phyloP scores from a whole-genome alignment of 2,329 filamentous ascomycete genomes.

The Fusarium chaquense region DNA sequence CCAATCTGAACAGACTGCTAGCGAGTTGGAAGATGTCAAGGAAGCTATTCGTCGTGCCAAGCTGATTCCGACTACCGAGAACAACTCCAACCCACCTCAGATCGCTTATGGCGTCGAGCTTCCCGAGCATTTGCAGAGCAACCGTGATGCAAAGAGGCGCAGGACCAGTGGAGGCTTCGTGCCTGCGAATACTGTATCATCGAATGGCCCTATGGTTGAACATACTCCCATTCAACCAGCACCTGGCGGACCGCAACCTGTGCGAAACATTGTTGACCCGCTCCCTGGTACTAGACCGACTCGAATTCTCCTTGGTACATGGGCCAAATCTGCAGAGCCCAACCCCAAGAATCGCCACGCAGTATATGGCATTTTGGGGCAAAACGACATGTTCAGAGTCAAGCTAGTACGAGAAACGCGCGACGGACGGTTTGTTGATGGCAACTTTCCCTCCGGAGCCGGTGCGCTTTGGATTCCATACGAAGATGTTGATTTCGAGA shows the following conservation, averaged over 20 bases:
- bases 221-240: slow-evolving; percentile 42
- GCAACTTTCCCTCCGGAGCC: slow-evolving; percentile 70
- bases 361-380: slow-evolving; percentile 71
- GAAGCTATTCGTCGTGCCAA: slow-evolving; percentile 61
- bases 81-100: slow-evolving; percentile 55
- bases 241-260: slow-evolving; percentile 35
- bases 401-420: slow-evolving; percentile 71
- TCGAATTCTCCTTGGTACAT: slow-evolving; percentile 69
- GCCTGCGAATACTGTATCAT: slow-evolving; percentile 50
- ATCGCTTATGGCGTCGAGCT: slow-evolving; percentile 66
- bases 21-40: slow-evolving; percentile 59
- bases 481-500: slow-evolving; percentile 70
- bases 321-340: slow-evolving; percentile 65
- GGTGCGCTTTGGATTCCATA: slow-evolving; percentile 73
- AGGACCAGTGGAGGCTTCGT: slow-evolving; percentile 56
- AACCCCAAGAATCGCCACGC: slow-evolving; percentile 67
- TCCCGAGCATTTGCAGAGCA: slow-evolving; percentile 57
- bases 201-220: slow-evolving; percentile 40
- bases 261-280: slow-evolving; percentile 52
- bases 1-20: slow-evolving; percentile 54
- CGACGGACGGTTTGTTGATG: slow-evolving; percentile 68
- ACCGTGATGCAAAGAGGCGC: slow-evolving; percentile 62
- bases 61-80: slow-evolving; percentile 59
- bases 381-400: slow-evolving; percentile 74
- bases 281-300: slow-evolving; percentile 67